Base-by-base conservation (phyloP, 768 basidiomycete species). In the Calocybe indica region DNA sequence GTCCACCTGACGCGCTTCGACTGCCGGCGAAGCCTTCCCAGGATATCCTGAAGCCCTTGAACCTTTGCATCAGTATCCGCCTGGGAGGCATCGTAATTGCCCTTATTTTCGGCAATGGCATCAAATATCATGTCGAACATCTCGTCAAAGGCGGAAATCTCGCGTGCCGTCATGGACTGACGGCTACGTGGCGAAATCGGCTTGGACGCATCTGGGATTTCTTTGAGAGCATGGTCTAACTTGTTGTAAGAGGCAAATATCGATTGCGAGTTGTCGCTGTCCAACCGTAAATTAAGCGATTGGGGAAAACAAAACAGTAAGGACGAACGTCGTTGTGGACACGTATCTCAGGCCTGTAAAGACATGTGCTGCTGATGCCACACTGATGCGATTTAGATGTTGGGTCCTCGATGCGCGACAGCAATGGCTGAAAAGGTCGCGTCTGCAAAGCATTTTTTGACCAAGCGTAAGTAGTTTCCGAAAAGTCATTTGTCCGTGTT, bases 91-190 rank as follows among this genome's bases (percentile, higher is more conserved):
- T 49, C 53, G 43, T 15, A 50, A n/a, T 42, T 40, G 11, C 36
- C 33, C 14, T 38, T 45, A 10, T 54, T 51, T 28, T 64, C 66
- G 34, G 69, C 66, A 48, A 70, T 71, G 11, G 77, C 76, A 40
- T 78, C 69, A 59, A 88, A 87, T 34, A 89, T 79, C 65, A 84
- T 63, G 55, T 80, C 72, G 54, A 89, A 86, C 76, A 89, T 84
- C 30, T 83, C 80, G 56, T 85, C 78, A 54, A 90, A 83, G 4
- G 78, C 78, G 48, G 58, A 72, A 48, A 75, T 72, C 66, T 90
- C 88, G 39, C 75, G 74, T 0, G 79, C 80, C 0, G 85, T 86
- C 75, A 88, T 80, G 13, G 78, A 67, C 52, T 84, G 81, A 28
- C 72, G 22, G 22, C 22, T 22, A 22, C 22, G 22, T 4, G 22